Evolutionary conservation across 1,284 basidiomycete species (phyloP), one percentile per base, ranked within the genome.

Genomic region (Testicularia cyperi): DNA sequence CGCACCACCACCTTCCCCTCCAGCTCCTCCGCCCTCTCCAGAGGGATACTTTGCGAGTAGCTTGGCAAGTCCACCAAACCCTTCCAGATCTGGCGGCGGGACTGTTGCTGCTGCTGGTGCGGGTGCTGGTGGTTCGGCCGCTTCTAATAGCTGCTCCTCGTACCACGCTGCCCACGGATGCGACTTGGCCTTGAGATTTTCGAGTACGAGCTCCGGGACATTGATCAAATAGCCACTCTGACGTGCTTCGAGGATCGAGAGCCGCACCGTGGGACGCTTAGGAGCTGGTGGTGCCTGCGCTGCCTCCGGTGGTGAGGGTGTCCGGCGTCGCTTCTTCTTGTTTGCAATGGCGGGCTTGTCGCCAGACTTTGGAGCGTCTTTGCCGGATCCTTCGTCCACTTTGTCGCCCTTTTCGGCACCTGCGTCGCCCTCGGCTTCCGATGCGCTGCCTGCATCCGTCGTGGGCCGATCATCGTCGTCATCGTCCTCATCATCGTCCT

Each of bases 91-190:
- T n/a, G 40, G 48, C 3, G 48, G 42, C n/a, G n/a, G n/a, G n/a
- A n/a, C n/a, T n/a, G n/a, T n/a, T 0, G 46, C 23, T 24, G 38
- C 43, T 7, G 55, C 32, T 19, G 48, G 30, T 20, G 46, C 36
- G 9, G 55, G 40, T 33, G 53, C 35, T 31, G 45, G 38, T 25
- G 51, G 44, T 21, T 52, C 40, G 18, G 46, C 36, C 4, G 45
- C 49, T 24, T 49, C 45, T 2, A 56, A 25, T 21, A 49, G 29
- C 28, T 68, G 52, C 30, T 55, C 53, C 16, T 68, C 62, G 36
- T 65, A 72, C 72, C 71, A 73, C 16, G 44, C 43, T 2, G 72
- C 68, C 69, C 69, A 73, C 6, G 60, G 56, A 29, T 68, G 58
- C 12, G 56, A 19, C 26, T 67, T 34, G 1, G 26, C 28, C 35